Percentiles rank a stretch among this genome's conserved stretches.
Conservation (phyloP, 441 rosid species). For the Gossypium lobatum region DNA sequence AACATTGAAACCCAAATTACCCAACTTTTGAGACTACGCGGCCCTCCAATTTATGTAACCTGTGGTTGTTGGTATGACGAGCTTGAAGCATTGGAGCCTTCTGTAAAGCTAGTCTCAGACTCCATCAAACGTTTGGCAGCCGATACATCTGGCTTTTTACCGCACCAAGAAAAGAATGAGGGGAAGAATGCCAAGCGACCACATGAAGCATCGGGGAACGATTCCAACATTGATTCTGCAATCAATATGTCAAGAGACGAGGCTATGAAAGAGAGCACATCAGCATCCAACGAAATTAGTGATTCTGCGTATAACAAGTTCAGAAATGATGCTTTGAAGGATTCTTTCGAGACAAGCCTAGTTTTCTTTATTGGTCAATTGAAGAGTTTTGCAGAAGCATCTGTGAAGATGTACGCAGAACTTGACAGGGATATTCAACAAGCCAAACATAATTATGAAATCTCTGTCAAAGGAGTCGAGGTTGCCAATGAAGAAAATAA, state of each 20-base stretch:
- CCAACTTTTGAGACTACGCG: slow-evolving; percentile 29
- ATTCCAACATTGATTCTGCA: slow-evolving; percentile 33
- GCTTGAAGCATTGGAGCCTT: slow-evolving; percentile 33
- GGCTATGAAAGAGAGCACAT: slow-evolving; percentile 40
- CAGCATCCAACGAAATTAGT: slow-evolving; percentile 26
- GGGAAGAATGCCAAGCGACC: slow-evolving; percentile 36
- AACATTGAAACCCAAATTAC: slow-evolving; percentile 1
- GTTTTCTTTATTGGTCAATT: slow-evolving; percentile 44
- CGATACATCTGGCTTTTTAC: slow-evolving; percentile 54
- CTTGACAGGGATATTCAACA: slow-evolving; percentile 37
- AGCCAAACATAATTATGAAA: slow-evolving; percentile 35
- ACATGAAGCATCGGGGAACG: slow-evolving; percentile 25
- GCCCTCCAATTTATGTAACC: slow-evolving; percentile 76
- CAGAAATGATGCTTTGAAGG: slow-evolving; percentile 39
- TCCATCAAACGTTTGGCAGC: slow-evolving; percentile 59
- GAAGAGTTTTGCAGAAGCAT: slow-evolving; percentile 42
- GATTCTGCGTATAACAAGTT: slow-evolving; percentile 37
- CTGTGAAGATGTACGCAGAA: slow-evolving; percentile 45
- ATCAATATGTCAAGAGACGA: slow-evolving; percentile 44
- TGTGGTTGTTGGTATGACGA: slow-evolving; percentile 69
- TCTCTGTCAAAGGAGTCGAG: neutral
- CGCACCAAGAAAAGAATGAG: slow-evolving; percentile 65
- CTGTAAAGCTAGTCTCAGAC: slow-evolving; percentile 50
- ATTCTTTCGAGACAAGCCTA: slow-evolving; percentile 46
- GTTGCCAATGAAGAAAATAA: neutral